Evolutionary conservation across 805 yeast genomes (phyloP).

Genomic region (Yarrowia sp.): DNA sequence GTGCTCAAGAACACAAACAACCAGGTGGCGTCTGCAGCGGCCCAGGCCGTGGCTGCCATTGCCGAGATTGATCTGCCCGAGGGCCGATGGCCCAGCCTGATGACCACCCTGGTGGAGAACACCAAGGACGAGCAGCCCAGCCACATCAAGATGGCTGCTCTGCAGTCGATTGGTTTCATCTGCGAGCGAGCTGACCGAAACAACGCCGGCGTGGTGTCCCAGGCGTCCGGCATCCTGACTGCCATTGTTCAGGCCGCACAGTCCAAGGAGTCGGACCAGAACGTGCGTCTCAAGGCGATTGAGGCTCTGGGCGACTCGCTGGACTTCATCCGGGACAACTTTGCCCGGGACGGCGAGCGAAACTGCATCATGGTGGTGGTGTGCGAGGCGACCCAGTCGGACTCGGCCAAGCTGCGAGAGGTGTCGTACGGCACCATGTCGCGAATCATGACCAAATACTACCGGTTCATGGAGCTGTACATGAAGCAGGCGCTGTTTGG

Average conservation of each 20-base stretch:
- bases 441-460: conserved; percentile 87
- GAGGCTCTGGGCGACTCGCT: conserved; percentile 90
- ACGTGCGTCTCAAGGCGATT: conserved; percentile 87
- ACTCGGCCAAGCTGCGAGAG: conserved; percentile 81
- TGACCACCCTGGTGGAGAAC: conserved; percentile 82
- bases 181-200: conserved; percentile 92
- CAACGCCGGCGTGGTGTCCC: conserved; percentile 76
- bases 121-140: conserved; percentile 81
- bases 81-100: conserved; percentile 86
- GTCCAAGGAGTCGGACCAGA: conserved; percentile 71
- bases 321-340: conserved; percentile 85
- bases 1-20: conserved; percentile 71
- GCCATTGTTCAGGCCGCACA: conserved; percentile 98
- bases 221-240: conserved; percentile 89
- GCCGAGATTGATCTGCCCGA: conserved; percentile 95
- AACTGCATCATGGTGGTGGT: conserved; percentile 98
- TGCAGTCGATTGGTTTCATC: conserved; percentile 90
- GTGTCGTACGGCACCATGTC: conserved; percentile 96
- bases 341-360: conserved; percentile 92
- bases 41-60: conserved; percentile 94
- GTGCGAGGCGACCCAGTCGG: conserved; percentile 97
- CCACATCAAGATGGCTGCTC: conserved; percentile 82
- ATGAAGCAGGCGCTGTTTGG: conserved; percentile 97
- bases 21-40: conserved; percentile 85
- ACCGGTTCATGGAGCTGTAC: conserved; percentile 86